A percentile compares a stretch with the other conserved stretches of the same genome.
phyloP scores from a whole-genome alignment of 108 stramenopile genomes.

The Pelagomonas calceolata region DNA sequence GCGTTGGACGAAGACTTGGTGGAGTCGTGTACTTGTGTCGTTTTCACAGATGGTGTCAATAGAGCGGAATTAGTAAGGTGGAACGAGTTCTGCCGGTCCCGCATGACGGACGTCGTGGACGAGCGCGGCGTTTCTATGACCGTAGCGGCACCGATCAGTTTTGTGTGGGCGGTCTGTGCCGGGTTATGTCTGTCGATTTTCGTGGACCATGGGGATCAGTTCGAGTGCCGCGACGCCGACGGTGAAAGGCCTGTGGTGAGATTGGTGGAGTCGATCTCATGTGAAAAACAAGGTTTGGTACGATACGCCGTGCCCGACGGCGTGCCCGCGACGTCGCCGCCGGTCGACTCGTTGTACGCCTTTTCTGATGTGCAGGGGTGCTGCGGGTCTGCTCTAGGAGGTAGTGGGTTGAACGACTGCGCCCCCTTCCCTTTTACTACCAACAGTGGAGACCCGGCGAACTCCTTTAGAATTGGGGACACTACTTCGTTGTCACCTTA shows the following conservation, averaged over 20 bases:
- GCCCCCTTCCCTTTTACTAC: slow-evolving; percentile 3
- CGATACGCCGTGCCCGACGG: slow-evolving; percentile 21
- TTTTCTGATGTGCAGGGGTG: slow-evolving; percentile 10
- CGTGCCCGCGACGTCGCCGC: slow-evolving; percentile 4
- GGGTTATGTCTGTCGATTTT: slow-evolving; percentile 42
- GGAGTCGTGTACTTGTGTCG: slow-evolving; percentile 32
- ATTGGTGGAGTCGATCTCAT: slow-evolving; percentile 33
- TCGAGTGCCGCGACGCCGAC: slow-evolving; percentile 28
- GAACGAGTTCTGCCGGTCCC: slow-evolving; percentile 9
- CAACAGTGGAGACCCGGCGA: neutral
- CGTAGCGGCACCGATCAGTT: slow-evolving; percentile 1
- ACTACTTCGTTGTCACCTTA: slow-evolving; percentile 22
- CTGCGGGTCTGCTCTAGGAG: neutral
- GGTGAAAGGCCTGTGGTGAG: slow-evolving; percentile 37
- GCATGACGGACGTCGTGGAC: slow-evolving; percentile 28
- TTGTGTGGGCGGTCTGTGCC: slow-evolving; percentile 24
- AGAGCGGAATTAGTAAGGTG: slow-evolving; percentile 15
- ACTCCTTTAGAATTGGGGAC: slow-evolving; percentile 16
- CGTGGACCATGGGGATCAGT: slow-evolving; percentile 22
- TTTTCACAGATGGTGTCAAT: slow-evolving; percentile 33
- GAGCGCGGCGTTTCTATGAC: slow-evolving; percentile 27
- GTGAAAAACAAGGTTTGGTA: slow-evolving; percentile 24
- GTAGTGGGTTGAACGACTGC: neutral
- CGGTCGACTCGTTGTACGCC: neutral
- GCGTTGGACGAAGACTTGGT: slow-evolving; percentile 1